phyloP scores from a whole-genome alignment of 2,329 filamentous ascomycete genomes.

The Colletotrichum euphorbiae region DNA sequence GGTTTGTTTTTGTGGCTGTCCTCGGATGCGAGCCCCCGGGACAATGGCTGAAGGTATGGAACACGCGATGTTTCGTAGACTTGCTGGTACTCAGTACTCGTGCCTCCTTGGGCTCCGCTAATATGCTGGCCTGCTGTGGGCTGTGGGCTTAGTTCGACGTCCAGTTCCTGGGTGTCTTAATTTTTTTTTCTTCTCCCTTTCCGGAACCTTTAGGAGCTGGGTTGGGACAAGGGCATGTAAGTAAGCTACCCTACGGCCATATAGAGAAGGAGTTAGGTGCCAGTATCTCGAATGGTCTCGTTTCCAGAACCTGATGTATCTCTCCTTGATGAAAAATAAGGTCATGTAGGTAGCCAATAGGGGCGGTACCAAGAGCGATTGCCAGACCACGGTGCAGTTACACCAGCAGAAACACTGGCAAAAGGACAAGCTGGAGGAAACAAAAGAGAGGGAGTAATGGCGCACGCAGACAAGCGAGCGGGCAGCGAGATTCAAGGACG shows the following conservation, averaged over 20 bases:
- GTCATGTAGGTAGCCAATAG: background rate
- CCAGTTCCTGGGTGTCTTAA: constrained; percentile 28
- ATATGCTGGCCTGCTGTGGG: constrained; percentile 23
- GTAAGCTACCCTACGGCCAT: background rate
- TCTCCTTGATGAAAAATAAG: background rate
- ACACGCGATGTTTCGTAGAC: constrained; percentile 40
- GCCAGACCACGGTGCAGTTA: constrained; percentile 5
- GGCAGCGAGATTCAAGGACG: constrained; percentile 31
- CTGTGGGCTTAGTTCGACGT: constrained; percentile 26
- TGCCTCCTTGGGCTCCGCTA: constrained; percentile 33
- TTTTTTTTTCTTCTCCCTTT: background rate
- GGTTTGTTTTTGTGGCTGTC: constrained; percentile 32
- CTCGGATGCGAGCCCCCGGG: constrained; percentile 33
- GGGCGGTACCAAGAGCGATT: background rate
- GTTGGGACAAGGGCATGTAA: constrained; percentile 28
- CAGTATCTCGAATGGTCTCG: too few species aligned
- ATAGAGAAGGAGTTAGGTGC: too few species aligned
- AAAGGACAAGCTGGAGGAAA: background rate
- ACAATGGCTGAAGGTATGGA: constrained; percentile 38
- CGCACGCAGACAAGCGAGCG: constrained; percentile 8
- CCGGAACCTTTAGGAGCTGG: constrained; percentile 24
- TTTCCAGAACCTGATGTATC: background rate
- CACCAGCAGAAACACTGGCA: background rate
- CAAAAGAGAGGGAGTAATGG: background rate
- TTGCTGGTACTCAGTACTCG: constrained; percentile 34